Conservation (phyloP, 768 basidiomycete genomes). For the Pilatotrama ljubarskyi region DNA sequence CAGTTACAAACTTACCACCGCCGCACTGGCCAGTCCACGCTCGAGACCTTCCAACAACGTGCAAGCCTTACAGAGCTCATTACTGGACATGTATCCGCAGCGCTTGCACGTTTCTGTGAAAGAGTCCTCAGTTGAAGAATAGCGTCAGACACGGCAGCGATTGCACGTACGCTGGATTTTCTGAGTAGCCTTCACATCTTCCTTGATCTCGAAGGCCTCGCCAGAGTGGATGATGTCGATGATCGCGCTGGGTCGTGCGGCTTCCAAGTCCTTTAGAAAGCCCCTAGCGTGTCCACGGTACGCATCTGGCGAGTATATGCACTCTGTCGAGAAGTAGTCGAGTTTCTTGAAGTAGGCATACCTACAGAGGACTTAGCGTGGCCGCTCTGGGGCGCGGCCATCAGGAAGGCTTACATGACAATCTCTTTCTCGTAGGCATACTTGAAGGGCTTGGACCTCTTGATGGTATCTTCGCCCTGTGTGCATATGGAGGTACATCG, state of each 20-base stretch:
- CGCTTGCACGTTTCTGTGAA: conserved; percentile 79
- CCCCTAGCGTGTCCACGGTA: conserved; percentile 95
- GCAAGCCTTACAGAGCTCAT: conserved; percentile 95
- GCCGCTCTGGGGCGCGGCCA: not conserved
- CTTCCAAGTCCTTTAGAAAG: conserved; percentile 95
- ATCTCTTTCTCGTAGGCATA: conserved; percentile 99
- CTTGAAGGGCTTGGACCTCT: conserved; percentile 98
- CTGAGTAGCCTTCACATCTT: conserved; percentile 81
- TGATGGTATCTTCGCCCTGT: conserved; percentile 94
- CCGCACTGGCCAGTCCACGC: conserved; percentile 60
- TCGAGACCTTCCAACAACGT: conserved; percentile 89
- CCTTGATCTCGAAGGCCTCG: conserved; percentile 84
- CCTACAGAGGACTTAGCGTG: conserved; percentile 43
- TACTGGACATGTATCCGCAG: conserved; percentile 96
- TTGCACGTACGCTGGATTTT: conserved; percentile 77
- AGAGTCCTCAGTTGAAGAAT: not conserved
- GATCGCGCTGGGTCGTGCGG: conserved; percentile 89
- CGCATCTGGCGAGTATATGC: conserved; percentile 98
- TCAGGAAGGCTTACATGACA: conserved; percentile 72
- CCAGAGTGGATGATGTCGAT: conserved; percentile 98
- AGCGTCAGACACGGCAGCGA: not conserved
- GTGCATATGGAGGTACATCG: conserved; percentile 95
- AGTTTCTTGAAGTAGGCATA: conserved; percentile 99
- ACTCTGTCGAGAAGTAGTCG: conserved; percentile 98
- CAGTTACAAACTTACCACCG: conserved; percentile 46